phyloP scores from a whole-genome alignment of 352 stramenopile species.

The Globisporangium recalcitrans region DNA sequence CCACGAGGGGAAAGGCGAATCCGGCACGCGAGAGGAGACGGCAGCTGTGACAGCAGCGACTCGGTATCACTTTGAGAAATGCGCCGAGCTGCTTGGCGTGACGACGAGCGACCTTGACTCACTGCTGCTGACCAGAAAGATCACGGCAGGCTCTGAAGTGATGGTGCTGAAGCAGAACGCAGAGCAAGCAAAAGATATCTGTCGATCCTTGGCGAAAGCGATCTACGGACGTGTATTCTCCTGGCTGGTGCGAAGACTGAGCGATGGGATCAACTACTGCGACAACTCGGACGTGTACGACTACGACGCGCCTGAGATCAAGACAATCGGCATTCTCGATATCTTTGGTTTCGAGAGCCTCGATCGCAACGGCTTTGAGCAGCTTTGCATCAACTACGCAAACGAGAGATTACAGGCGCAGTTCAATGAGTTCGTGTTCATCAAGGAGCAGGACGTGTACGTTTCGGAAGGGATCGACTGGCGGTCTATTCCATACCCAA shows the following conservation, averaged over 20 bases:
- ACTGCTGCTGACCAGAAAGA: conserved; percentile 85
- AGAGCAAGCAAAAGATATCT: conserved; percentile 82
- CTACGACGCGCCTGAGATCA: conserved; percentile 26
- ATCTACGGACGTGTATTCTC: conserved; percentile 96
- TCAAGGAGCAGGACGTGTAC: conserved; percentile 82
- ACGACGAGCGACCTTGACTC: conserved; percentile 70
- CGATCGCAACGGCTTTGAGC: conserved; percentile 72
- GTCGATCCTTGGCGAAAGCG: conserved; percentile 93
- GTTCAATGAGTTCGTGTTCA: conserved; percentile 89
- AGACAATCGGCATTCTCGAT: conserved; percentile 82
- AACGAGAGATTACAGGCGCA: conserved; percentile 81
- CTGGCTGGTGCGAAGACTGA: conserved; percentile 89
- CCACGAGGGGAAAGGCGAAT: conserved; percentile 10
- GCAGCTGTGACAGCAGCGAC: conserved; percentile 37
- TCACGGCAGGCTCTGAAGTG: conserved; percentile 90
- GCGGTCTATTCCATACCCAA: conserved; percentile 72
- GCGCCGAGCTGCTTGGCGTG: conserved; percentile 88
- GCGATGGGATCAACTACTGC: conserved; percentile 75
- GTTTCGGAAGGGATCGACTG: conserved; percentile 84
- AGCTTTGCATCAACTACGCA: conserved; percentile 81
- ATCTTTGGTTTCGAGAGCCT: conserved; percentile 89
- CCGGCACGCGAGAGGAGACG: conserved; percentile 35
- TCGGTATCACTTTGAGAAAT: conserved; percentile 59
- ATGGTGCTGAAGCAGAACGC: conserved; percentile 75
- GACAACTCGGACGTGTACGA: conserved; percentile 46